Conservation (phyloP, 2,329 filamentous ascomycete genomes). For the Calonectria hawksworthii region DNA sequence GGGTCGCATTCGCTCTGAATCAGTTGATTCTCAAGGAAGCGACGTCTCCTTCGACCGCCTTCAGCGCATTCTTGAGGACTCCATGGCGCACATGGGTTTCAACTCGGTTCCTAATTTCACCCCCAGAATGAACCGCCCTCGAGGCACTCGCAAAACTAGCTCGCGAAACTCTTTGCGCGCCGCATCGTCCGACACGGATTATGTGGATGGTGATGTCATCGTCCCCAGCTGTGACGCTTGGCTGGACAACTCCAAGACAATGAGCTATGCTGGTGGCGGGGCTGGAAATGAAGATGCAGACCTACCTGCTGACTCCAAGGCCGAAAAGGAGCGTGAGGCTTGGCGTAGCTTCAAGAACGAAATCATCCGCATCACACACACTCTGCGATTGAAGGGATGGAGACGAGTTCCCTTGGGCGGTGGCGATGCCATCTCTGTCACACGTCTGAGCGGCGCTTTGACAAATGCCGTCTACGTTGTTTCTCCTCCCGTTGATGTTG, state of each 20-base stretch:
- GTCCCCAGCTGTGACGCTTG: slow-evolving; percentile 88
- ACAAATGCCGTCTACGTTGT: slow-evolving; percentile 98
- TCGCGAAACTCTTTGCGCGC: slow-evolving; percentile 57
- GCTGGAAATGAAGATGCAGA: slow-evolving; percentile 57
- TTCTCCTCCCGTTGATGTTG: slow-evolving; percentile 78
- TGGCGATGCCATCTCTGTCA: slow-evolving; percentile 77
- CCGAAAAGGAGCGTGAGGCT: slow-evolving; percentile 78
- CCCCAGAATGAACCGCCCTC: slow-evolving; percentile 59
- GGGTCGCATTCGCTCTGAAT: slow-evolving; percentile 60
- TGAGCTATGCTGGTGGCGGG: slow-evolving; percentile 76
- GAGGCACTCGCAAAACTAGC: slow-evolving; percentile 49
- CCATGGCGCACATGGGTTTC: slow-evolving; percentile 68
- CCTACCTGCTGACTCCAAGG: slow-evolving; percentile 54
- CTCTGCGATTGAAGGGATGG: slow-evolving; percentile 92
- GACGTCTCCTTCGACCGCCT: slow-evolving; percentile 83
- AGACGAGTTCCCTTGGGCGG: slow-evolving; percentile 81
- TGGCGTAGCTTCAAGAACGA: slow-evolving; percentile 94
- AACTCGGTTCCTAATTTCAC: slow-evolving; percentile 59
- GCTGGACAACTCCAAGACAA: slow-evolving; percentile 91
- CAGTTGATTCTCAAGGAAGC: slow-evolving; percentile 76
- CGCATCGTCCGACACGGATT: slow-evolving; percentile 87
- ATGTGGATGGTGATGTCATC: slow-evolving; percentile 82
- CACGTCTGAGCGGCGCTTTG: slow-evolving; percentile 88
- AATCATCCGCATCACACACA: slow-evolving; percentile 90
- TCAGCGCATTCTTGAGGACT: slow-evolving; percentile 83